Base-by-base conservation (phyloP, 805 yeast species). In the Kazachstania bromeliacearum region DNA sequence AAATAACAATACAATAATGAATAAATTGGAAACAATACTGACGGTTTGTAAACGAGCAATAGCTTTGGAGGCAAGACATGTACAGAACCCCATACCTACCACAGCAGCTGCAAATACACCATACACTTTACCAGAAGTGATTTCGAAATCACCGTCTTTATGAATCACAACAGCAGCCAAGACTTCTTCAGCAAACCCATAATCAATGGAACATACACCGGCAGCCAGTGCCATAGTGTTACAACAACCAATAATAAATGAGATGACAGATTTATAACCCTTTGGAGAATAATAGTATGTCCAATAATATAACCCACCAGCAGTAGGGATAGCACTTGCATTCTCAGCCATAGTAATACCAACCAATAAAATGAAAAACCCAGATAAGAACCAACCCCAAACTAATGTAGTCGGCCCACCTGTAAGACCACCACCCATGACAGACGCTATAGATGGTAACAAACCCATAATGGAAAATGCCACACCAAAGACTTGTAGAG, bases 271-370 rank as follows among this genome's bases (percentile, higher is more conserved):
- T 48, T 71, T 66, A 22, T 64, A 46, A 5, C 48, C 45, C 33
- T 64, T 69, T 3, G 85, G 87, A 20, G 85, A 75, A 51, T 75
- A 79, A 51, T 75, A 68, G 54, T 67, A 75, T 2, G 83, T 73
- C 77, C 81, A 76, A 56, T 71, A 75, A 52, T 77, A 80, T 27
- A 80, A 60, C 6, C 88, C 88, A 37, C 88, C 88, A 15, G 81
- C 72, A 1, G 88, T 79, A 19, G 89, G 88, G 44, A 77, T 70
- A 1, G 85, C 72, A 25, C 79, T 70, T 1, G 80, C 83, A 42
- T 78, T 55, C 47, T 78, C 80, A 4, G 82, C 66, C 76, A 81
- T 71, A 13, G 79, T 65, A 6, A 70, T 42, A 17, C 85, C 85
- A 13, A 76, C 68, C 7, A 65, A 50, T 37, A 77, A 50, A 36